Conservation (phyloP, 2,329 filamentous ascomycete species). For the Phialophora macrospora region DNA sequence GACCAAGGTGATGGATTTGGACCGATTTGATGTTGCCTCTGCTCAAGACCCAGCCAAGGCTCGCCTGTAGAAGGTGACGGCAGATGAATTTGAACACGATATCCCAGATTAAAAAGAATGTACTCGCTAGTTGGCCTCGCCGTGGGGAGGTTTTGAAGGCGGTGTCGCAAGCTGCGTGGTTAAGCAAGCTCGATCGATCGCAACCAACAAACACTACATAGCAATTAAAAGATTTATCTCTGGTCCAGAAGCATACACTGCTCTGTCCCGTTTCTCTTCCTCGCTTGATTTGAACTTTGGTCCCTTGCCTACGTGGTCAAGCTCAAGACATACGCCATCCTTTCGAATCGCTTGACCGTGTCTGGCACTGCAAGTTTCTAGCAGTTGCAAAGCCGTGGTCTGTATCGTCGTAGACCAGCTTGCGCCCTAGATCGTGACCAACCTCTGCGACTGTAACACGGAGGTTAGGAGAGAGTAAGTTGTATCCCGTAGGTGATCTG, state of each 20-base stretch:
- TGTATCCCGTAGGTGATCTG: not conserved
- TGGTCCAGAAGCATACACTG: not conserved
- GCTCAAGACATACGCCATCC: too few species aligned
- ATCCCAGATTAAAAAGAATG: not conserved
- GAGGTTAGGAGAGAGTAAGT: not conserved
- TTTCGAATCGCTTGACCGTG: too few species aligned
- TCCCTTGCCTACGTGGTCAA: too few species aligned
- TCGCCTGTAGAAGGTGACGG: constrained; percentile 15
- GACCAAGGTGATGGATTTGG: constrained; percentile 75
- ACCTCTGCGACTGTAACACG: too few species aligned
- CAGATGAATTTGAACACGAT: not conserved
- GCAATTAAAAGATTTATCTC: constrained; percentile 7
- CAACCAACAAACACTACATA: not conserved
- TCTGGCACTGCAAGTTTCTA: too few species aligned
- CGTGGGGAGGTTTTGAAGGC: not conserved
- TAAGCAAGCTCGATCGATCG: constrained; percentile 3
- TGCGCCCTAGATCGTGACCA: too few species aligned
- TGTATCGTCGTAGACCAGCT: too few species aligned
- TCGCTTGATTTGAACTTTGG: not conserved
- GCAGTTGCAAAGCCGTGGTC: too few species aligned
- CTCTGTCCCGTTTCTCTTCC: not conserved
- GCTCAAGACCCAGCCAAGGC: constrained; percentile 13
- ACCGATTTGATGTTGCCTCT: constrained; percentile 64
- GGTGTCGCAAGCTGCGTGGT: not conserved
- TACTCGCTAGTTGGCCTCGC: not conserved